Percentiles rank a stretch among this genome's conserved stretches.
Evolutionary conservation across 1,139 yeast genomes (phyloP).

Genomic region (Wickerhamomyces sp.): DNA sequence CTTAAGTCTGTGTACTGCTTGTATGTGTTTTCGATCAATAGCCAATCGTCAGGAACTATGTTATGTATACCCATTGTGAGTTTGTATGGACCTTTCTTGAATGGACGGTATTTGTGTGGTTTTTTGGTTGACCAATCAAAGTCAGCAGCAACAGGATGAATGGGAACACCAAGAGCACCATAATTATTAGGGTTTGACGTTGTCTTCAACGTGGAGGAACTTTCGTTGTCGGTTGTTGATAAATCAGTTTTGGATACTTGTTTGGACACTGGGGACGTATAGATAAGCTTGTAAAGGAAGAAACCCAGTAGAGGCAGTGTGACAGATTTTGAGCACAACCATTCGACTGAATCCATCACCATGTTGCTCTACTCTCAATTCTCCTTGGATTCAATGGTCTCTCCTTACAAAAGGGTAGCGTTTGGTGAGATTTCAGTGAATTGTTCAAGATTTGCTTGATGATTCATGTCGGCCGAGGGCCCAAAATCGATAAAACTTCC

Average conservation of each 20-base stretch:
- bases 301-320: conserved; percentile 5
- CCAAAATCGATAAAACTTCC: too few species aligned
- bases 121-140: conserved; percentile 44
- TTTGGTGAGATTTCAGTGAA: too few species aligned
- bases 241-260: neutral
- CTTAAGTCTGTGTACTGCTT: conserved; percentile 40
- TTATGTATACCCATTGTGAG: conserved; percentile 65
- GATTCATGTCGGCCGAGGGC: too few species aligned
- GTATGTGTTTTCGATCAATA: conserved; percentile 64
- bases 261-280: neutral
- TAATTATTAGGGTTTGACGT: neutral
- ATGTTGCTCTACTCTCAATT: too few species aligned
- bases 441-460: too few species aligned
- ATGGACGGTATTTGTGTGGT: conserved; percentile 57
- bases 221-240: neutral
- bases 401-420: too few species aligned
- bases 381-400: too few species aligned
- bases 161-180: conserved; percentile 6
- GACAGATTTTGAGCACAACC: conserved; percentile 2
- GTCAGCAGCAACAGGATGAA: conserved; percentile 27
- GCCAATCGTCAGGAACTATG: conserved; percentile 55
- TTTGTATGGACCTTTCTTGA: conserved; percentile 56
- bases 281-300: conserved; percentile 3
- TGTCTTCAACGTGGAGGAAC: neutral
- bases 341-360: too few species aligned